Base-by-base conservation (phyloP, 2,329 filamentous ascomycete species). In the Taxawa tesnikishii region DNA sequence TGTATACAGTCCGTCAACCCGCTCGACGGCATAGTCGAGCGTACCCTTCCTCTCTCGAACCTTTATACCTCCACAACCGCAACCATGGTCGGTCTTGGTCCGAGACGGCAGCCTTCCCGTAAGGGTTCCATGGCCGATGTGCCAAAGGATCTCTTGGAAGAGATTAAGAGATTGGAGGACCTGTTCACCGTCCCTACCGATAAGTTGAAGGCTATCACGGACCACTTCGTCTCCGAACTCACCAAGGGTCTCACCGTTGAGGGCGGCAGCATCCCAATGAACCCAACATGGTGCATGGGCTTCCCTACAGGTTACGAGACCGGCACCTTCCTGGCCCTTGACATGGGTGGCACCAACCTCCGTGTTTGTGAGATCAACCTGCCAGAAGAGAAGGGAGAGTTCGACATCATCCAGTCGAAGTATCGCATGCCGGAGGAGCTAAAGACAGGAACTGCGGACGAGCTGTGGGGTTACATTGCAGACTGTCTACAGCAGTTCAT, bases 251-350 rank as follows among this genome's bases (percentile, higher is more conserved):
- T 96, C 33, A 81, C 71, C 33, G 79, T 85, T 37, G 79, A 93
- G 60, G 88, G 88, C 40, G 87, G 85, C 38, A 92, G 79, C 56
- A 96, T 98, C 58, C 87, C 88, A 38, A 94, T 96, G 88, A 94
- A 94, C 62, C 82, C 88, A 37, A 93, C 87, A 34, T 94, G 88
- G 88, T 85, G 92, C 41, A 85, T 93, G 75, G 73, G 73, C 28
- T 84, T 84, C 56, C 88, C 88, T 14, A 80, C 79, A 52, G 88
- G 88, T 43, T 59, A 87, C 43, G 88, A 94, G 59, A 82, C 76
- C 6, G 88, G 88, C 39, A 90, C 79, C 10, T 94, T 77, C 56
- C 67, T 96, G 24, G 85, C 88, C 34, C 68, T 96, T 26, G 88
- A 96, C 53, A 92, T 96, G 81, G 88, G 88, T 36, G 88, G 88